Evolutionary conservation across 805 yeast species (phyloP), one percentile per base, ranked within the genome.

Genomic region (Myxozyma geophila): DNA sequence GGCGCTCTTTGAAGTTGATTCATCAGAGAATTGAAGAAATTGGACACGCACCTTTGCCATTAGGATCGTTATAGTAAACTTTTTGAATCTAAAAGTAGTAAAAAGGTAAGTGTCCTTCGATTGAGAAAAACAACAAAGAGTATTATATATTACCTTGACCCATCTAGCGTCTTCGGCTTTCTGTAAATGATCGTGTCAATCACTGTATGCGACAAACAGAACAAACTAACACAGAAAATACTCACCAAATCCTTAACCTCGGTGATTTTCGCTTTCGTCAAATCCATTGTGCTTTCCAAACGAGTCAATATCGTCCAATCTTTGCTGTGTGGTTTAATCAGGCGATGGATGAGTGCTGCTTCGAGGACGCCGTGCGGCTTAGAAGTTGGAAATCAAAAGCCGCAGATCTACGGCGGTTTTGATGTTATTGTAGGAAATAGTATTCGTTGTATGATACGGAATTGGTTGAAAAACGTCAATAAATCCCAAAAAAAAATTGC

Each of bases 1-100:
- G 13, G 1, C 15, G 33, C 44, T n/a, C 28, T 28, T 28, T 28
- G 28, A 28, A n/a, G 40, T 7, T 23, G 13, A 19, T 6, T 53
- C 35, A 8, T 8, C 17, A n/a, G 46, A 15, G 36, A 36, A 33
- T 15, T 28, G 37, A 17, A 23, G 33, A 23, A 58, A 28, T 28
- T 39, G n/a, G n/a, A 13, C 8, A 28, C 43, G 65, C 65, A 47
- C 73, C 66, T 15, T 75, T 78, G 0, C 96, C 96, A 33, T 78
- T 78, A 6, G 96, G 93, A 69, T 89, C 96, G n/a, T 70, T 64
- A 74, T 90, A 91, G 52, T 84, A 82, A 67, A 90, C 80, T 72
- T 84, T 87, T 64, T 87, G 82, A 53, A 90, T 77, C 72, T 63
- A 61, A 6, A 21, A 23, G 46, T 75, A 73, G 17, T 46, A 36